Conservation (phyloP, 2,329 filamentous ascomycete genomes). For the Calonectria crousiana region DNA sequence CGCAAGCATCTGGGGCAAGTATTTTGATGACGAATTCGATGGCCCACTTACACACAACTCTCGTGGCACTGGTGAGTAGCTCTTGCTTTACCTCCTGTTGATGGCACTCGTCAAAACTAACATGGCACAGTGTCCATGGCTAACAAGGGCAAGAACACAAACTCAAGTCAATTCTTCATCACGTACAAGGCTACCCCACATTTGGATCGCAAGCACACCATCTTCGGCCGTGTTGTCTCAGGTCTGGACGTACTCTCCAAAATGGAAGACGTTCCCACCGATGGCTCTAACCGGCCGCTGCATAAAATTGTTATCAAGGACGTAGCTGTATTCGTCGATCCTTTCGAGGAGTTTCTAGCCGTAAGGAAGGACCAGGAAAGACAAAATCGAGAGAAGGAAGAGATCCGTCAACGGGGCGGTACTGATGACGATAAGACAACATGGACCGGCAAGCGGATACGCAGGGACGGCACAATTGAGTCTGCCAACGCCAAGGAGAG, state of each 20-base stretch:
- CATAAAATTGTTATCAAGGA: constrained; percentile 86
- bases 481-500: constrained; percentile 55
- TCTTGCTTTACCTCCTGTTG: constrained; percentile 49
- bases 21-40: constrained; percentile 94
- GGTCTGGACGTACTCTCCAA: constrained; percentile 78
- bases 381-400: constrained; percentile 68
- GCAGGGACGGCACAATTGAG: constrained; percentile 72
- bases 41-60: constrained; percentile 86
- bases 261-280: constrained; percentile 83
- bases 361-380: constrained; percentile 75
- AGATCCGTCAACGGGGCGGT: constrained; percentile 73
- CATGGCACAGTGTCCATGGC: constrained; percentile 78
- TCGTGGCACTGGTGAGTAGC: constrained; percentile 70
- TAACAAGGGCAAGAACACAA: constrained; percentile 98
- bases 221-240: constrained; percentile 89
- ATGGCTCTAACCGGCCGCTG: constrained; percentile 80
- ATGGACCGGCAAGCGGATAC: constrained; percentile 94
- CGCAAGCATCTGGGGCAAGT: constrained; percentile 90
- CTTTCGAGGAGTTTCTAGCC: constrained; percentile 92
- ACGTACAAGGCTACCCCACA: constrained; percentile 88
- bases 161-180: constrained; percentile 95
- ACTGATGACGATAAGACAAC: constrained; percentile 91
- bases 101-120: constrained; percentile 19
- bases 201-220: constrained; percentile 95
- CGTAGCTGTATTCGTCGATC: constrained; percentile 89